Percentiles rank a stretch among this genome's conserved stretches.
These are phyloP conservation scores for Kokia cookei DNA, from an alignment of 441 rosid genomes.

Conservation along the genomic window DNA sequence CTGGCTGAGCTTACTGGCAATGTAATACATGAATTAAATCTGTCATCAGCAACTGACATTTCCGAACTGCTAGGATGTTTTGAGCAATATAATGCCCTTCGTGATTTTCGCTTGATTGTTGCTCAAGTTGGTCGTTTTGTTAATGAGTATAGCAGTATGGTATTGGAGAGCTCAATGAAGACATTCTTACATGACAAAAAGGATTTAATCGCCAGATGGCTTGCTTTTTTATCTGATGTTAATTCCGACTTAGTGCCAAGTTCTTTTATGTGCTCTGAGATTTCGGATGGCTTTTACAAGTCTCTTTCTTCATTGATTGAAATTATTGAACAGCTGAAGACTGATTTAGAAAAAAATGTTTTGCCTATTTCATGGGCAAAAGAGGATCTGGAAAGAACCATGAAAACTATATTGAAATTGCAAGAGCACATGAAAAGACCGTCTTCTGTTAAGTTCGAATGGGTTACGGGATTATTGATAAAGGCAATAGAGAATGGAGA, in stretches of 20 bases:
- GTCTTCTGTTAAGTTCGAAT: slow-evolving; percentile 79
- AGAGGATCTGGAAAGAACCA: slow-evolving; percentile 45
- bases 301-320: slow-evolving; percentile 50
- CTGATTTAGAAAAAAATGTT: slow-evolving; percentile 32
- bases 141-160: slow-evolving; percentile 61
- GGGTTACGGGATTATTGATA: slow-evolving; percentile 85
- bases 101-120: slow-evolving; percentile 55
- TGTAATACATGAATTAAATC: slow-evolving; percentile 71
- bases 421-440: slow-evolving; percentile 38
- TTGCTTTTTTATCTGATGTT: slow-evolving; percentile 43
- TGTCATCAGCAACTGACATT: slow-evolving; percentile 92
- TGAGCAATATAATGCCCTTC: slow-evolving; percentile 88
- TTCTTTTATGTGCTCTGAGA: slow-evolving; percentile 24
- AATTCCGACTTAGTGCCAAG: slow-evolving; percentile 33
- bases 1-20: slow-evolving; percentile 87
- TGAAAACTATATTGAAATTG: slow-evolving; percentile 55
- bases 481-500: slow-evolving; percentile 98
- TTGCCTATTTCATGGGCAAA: slow-evolving; percentile 51
- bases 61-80: slow-evolving; percentile 97
- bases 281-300: slow-evolving; percentile 23
- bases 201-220: slow-evolving; percentile 63
- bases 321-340: slow-evolving; percentile 46
- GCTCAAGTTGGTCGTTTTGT: slow-evolving; percentile 62
- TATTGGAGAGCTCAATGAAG: slow-evolving; percentile 43
- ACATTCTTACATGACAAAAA: slow-evolving; percentile 34